Base-by-base conservation (phyloP, 108 stramenopile genomes). In the Cyclostephanos tholiformis region DNA sequence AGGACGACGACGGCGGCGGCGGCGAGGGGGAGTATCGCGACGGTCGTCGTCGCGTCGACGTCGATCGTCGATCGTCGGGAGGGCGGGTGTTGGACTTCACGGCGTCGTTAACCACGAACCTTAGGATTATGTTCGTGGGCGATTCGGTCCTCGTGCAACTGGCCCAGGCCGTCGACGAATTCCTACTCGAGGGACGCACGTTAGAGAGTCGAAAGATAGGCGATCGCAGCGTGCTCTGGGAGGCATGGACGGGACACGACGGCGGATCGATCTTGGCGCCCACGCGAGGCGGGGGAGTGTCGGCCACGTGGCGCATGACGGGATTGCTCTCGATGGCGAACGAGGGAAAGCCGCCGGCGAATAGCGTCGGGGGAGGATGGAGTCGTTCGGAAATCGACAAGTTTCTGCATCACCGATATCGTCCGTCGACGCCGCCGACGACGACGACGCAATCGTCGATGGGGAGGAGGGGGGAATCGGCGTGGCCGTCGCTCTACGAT, bases 61-160 rank as follows among this genome's bases (percentile, higher is more conserved):
- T n/a, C n/a, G n/a, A n/a, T n/a, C n/a, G n/a, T n/a, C n/a, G n/a
- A n/a, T n/a, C n/a, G n/a, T n/a, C n/a, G n/a, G n/a, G n/a, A n/a
- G 61, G 61, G 38, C 61, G 61, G 10, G 61, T 76, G 14, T 22
- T 76, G 13, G 75, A 76, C 29, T 70, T 76, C 50, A 62, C 68
- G 32, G 67, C 38, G 5, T 13, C 41, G 14, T 41, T 67, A 8
- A 38, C 61, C 58, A 76, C 75, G 5, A 38, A 76, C 23, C 48
- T 76, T n/a, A 69, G 53, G 39, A 2, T 77, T 0, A 20, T 77
- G 19, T 30, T 72, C 35, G 64, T 77, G 9, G 77, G 77, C 6
- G 77, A 77, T 36, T 72, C 71, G 58, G 77, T 77, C 27, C 44
- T 64, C 35, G 10, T 77, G 30, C 77, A 77, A 29, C 25, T 77